Evolutionary conservation across 352 stramenopile genomes (phyloP).

Genomic region (Globisporangium echinulatum): DNA sequence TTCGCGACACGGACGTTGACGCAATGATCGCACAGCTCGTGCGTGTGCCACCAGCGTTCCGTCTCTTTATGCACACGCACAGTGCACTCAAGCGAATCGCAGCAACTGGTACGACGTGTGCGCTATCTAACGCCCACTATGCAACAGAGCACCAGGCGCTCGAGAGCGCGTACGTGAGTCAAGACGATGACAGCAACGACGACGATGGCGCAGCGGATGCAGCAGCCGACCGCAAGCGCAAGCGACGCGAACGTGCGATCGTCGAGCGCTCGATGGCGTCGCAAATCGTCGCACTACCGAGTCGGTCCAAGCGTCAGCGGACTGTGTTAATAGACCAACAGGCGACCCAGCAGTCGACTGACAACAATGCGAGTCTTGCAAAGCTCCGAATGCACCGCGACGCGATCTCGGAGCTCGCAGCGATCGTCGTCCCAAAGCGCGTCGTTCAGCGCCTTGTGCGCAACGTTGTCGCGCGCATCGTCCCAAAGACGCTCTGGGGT

Average conservation of each 20-base stretch:
- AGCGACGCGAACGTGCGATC: conserved; percentile 41
- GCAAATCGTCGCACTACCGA: neutral
- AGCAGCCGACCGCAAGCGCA: conserved; percentile 30
- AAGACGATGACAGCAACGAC: conserved; percentile 23
- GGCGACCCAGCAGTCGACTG: no score
- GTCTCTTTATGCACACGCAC: conserved; percentile 40
- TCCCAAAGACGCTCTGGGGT: conserved; percentile 63
- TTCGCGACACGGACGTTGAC: conserved; percentile 30
- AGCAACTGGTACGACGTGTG: conserved; percentile 7
- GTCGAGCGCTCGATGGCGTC: conserved; percentile 35
- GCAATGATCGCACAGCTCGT: conserved; percentile 24
- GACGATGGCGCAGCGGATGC: neutral
- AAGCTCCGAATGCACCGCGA: conserved; percentile 48
- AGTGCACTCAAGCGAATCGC: conserved; percentile 19
- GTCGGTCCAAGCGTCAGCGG: neutral
- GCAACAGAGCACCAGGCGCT: conserved; percentile 17
- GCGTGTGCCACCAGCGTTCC: conserved; percentile 25
- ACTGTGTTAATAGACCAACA: no score
- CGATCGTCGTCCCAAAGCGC: conserved; percentile 36
- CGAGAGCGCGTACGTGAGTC: conserved; percentile 55
- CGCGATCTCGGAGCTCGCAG: conserved; percentile 36
- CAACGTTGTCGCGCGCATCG: conserved; percentile 37
- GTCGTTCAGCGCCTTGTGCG: conserved; percentile 41
- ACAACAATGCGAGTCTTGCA: conserved; percentile 6
- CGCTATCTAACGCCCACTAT: no score